These are phyloP conservation scores for Spergularia marina DNA, from an alignment of 148 eudicot species.

Conservation along the genomic window DNA sequence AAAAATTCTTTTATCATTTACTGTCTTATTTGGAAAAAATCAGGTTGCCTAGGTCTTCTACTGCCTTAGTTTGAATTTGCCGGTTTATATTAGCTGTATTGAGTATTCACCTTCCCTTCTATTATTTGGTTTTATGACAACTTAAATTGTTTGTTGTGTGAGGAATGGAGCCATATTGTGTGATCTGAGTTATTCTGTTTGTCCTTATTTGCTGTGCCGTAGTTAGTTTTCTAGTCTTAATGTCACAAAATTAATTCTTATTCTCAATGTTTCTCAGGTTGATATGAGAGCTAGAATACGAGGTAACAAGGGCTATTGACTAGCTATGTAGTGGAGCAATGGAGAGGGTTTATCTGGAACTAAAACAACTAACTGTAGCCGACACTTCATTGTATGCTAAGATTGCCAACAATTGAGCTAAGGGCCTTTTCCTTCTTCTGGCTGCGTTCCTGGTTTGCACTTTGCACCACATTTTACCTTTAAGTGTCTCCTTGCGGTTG, in stretches of 20 bases:
- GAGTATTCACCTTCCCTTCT: not conserved
- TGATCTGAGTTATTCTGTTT: not conserved
- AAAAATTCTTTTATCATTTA: no score
- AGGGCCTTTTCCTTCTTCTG: not conserved
- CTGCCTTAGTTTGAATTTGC: not conserved
- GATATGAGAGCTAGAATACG: conserved; percentile 95
- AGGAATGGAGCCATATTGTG: not conserved
- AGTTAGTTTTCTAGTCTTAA: not conserved
- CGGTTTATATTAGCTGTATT: not conserved
- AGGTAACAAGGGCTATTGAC: conserved; percentile 80
- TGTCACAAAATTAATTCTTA: not conserved
- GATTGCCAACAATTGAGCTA: not conserved
- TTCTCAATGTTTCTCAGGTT: conserved; percentile 43
- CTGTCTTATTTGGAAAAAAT: no score
- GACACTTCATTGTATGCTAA: not conserved
- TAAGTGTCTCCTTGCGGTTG: not conserved
- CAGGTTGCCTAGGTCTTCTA: no score
- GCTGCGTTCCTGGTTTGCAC: conserved; percentile 4
- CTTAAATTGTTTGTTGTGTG: not conserved
- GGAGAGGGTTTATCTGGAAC: not conserved
- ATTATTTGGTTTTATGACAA: not conserved
- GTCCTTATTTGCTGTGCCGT: not conserved
- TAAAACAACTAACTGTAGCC: not conserved
- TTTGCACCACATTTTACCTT: not conserved
- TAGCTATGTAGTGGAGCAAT: not conserved